Conservation (phyloP, 1,284 basidiomycete genomes). For the Acaromyces ingoldii region DNA sequence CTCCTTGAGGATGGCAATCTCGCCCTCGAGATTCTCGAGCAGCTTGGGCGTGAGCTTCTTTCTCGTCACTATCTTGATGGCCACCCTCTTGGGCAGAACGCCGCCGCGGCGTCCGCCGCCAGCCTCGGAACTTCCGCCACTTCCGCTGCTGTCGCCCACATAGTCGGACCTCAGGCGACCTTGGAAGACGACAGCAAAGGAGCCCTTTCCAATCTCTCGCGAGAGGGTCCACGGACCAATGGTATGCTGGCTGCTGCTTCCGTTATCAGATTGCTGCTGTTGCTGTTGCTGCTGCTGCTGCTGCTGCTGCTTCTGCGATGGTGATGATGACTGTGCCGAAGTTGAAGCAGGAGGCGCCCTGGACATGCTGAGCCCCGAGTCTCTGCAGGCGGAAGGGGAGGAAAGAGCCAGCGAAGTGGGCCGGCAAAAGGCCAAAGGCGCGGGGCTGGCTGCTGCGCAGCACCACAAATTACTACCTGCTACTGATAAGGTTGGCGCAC, state of each 20-base stretch:
- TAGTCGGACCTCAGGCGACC: slow-evolving; percentile 58
- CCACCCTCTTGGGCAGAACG: slow-evolving; percentile 56
- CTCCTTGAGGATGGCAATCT: slow-evolving; percentile 93
- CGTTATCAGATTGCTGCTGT: too few relatives aligned
- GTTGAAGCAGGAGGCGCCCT: too few relatives aligned
- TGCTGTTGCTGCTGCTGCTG: too few relatives aligned
- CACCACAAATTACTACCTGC: too few relatives aligned
- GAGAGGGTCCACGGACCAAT: slow-evolving; percentile 40
- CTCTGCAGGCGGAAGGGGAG: too few relatives aligned
- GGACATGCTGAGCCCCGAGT: too few relatives aligned
- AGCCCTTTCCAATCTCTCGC: slow-evolving; percentile 65
- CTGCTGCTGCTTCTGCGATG: neutral
- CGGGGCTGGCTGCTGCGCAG: too few relatives aligned
- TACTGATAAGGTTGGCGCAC: too few relatives aligned
- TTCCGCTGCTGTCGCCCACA: neutral
- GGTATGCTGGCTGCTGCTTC: neutral
- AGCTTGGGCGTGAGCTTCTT: slow-evolving; percentile 85
- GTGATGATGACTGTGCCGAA: neutral
- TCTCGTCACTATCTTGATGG: slow-evolving; percentile 90
- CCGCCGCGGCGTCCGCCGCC: neutral
- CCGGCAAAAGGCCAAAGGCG: too few relatives aligned
- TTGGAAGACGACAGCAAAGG: slow-evolving; percentile 92
- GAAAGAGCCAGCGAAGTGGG: neutral
- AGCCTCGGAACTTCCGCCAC: too few relatives aligned
- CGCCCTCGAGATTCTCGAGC: slow-evolving; percentile 91